Evolutionary conservation across 73 alveolate genomes (phyloP).

Genomic region (Paramecium pentaurelia): DNA sequence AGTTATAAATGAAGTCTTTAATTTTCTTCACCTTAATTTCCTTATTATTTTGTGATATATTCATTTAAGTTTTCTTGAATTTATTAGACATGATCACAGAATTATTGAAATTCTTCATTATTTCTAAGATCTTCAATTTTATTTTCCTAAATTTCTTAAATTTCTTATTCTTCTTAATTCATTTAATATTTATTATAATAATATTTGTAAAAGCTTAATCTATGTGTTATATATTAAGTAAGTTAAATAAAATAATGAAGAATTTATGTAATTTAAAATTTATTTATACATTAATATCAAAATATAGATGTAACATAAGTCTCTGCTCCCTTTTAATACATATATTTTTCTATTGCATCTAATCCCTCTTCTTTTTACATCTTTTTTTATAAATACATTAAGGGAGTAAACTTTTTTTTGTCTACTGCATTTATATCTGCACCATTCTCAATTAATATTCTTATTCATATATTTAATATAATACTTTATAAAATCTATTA

Average conservation of each 20-base stretch:
- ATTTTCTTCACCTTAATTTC: neutral
- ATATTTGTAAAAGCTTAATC: neutral
- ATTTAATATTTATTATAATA: neutral
- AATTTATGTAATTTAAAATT: neutral
- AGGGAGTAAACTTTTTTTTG: neutral
- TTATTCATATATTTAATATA: neutral
- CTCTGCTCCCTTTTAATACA: conserved; percentile 20
- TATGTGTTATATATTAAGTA: neutral
- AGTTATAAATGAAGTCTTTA: neutral
- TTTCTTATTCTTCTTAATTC: neutral
- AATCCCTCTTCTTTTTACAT: neutral
- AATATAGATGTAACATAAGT: neutral
- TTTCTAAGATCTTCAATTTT: neutral
- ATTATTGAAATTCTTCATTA: neutral
- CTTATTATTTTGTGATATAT: neutral
- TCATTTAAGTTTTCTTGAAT: neutral
- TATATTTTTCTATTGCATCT: neutral
- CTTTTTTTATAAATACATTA: neutral
- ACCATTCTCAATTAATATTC: conserved; percentile 15
- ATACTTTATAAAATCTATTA: neutral
- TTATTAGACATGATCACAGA: neutral
- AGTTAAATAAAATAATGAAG: neutral
- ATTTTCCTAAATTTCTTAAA: neutral
- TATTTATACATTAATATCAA: neutral
- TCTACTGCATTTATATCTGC: conserved; percentile 12